Conservation (phyloP, 2,329 filamentous ascomycete genomes). For the Colletotrichum truncatum region DNA sequence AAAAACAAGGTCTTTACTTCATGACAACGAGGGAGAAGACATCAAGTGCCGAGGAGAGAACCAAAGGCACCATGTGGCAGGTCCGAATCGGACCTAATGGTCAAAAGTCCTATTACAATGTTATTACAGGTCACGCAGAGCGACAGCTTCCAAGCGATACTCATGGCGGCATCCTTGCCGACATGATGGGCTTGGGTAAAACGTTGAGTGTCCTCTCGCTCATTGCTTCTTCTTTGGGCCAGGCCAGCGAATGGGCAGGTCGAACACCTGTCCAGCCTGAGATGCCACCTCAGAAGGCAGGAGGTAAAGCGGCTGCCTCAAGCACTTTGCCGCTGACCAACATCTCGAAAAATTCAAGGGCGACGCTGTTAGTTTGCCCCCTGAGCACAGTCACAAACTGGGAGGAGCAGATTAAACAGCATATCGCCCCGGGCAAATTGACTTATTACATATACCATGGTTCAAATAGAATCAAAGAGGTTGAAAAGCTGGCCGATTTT, state of each 20-base stretch:
- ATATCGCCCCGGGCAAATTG: slow-evolving; percentile 72
- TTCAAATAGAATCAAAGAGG: slow-evolving; percentile 74
- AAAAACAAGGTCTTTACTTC: slow-evolving; percentile 90
- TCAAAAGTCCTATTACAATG: slow-evolving; percentile 76
- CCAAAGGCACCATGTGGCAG: slow-evolving; percentile 82
- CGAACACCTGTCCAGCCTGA: slow-evolving; percentile 60
- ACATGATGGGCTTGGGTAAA: slow-evolving; percentile 92
- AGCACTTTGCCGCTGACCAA: slow-evolving; percentile 58
- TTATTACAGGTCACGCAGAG: slow-evolving; percentile 80
- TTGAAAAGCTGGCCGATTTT: slow-evolving; percentile 73
- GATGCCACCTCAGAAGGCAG: slow-evolving; percentile 44
- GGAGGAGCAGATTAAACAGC: slow-evolving; percentile 89
- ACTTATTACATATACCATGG: slow-evolving; percentile 90
- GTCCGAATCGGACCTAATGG: slow-evolving; percentile 59
- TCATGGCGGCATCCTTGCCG: slow-evolving; percentile 78
- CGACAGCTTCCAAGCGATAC: slow-evolving; percentile 70
- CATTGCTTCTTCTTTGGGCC: slow-evolving; percentile 70
- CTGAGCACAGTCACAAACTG: slow-evolving; percentile 93
- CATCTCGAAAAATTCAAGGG: slow-evolving; percentile 74
- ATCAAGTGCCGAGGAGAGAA: slow-evolving; percentile 65
- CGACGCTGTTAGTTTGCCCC: slow-evolving; percentile 88
- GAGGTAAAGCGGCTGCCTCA: slow-evolving; percentile 46
- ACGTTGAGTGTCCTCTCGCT: slow-evolving; percentile 87
- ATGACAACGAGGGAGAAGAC: slow-evolving; percentile 80
- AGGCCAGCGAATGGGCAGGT: slow-evolving; percentile 70